These are phyloP conservation scores for Exophiala mesophila DNA, from an alignment of 2,329 filamentous ascomycete species.

Conservation along the genomic window DNA sequence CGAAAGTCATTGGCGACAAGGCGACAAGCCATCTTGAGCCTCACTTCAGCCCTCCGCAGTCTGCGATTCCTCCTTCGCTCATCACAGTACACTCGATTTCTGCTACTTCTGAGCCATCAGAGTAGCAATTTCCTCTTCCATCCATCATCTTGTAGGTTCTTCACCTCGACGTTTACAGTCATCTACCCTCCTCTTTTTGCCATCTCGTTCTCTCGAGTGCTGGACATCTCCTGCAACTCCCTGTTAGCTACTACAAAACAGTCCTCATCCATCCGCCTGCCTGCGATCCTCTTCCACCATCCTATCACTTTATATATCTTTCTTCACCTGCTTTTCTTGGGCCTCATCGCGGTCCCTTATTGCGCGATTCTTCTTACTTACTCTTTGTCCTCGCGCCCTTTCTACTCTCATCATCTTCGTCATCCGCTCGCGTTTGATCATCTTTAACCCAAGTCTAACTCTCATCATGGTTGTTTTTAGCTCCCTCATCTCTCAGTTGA, in stretches of 20 bases:
- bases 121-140: conserved; percentile 1
- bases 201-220: background rate
- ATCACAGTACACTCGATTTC: too few relatives aligned
- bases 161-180: conserved; percentile 11
- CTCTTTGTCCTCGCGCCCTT: background rate
- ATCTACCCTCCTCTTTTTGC: conserved; percentile 4
- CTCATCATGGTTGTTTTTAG: conserved; percentile 21
- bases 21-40: too few relatives aligned
- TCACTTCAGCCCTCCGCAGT: too few relatives aligned
- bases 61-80: too few relatives aligned
- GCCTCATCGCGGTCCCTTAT: too few relatives aligned
- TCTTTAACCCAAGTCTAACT: conserved; percentile 23
- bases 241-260: conserved; percentile 7
- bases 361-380: too few relatives aligned
- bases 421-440: conserved; percentile 4
- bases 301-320: conserved; percentile 6
- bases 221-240: conserved; percentile 5
- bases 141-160: conserved; percentile 22
- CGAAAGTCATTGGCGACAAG: too few relatives aligned
- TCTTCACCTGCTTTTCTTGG: conserved; percentile 6
- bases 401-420: background rate
- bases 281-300: conserved; percentile 2
- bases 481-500: conserved; percentile 10
- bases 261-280: conserved; percentile 6
- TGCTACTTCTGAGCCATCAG: too few relatives aligned